Conservation (phyloP, 495 filamentous ascomycete species). For the Penicillium soppii region DNA sequence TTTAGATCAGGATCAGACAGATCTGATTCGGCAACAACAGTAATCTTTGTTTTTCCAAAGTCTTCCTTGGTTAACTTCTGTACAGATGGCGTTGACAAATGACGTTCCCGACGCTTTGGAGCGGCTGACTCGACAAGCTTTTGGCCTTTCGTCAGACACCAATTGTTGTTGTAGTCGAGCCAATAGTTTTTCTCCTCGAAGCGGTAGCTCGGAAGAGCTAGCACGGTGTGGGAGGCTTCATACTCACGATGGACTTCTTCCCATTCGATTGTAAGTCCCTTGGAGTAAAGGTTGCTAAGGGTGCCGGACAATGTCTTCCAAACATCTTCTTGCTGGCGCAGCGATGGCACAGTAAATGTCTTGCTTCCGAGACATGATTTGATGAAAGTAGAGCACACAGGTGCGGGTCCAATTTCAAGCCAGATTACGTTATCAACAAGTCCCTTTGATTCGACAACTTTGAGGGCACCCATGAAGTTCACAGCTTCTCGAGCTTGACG, state of each 20-base stretch:
- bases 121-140: no score
- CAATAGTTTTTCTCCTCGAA: conserved; percentile 73
- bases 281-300: not conserved
- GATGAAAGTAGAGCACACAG: not conserved
- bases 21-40: no score
- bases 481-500: not conserved
- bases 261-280: not conserved
- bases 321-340: not conserved
- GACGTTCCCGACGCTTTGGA: no score
- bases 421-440: not conserved
- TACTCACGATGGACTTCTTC: not conserved
- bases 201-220: conserved; percentile 62
- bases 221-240: conserved; percentile 35
- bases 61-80: no score
- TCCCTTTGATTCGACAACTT: not conserved
- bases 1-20: no score
- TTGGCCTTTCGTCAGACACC: conserved; percentile 18
- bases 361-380: not conserved
- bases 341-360: not conserved
- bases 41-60: conserved; percentile 21
- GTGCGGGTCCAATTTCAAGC: not conserved
- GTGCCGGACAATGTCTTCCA: not conserved
- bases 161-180: conserved; percentile 47
- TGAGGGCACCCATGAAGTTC: not conserved
- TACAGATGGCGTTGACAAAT: no score